Evolutionary conservation across 1,139 yeast genomes (phyloP), one percentile per base, ranked within the genome.

Genomic region (Lodderomyces pseudojiufengensis): DNA sequence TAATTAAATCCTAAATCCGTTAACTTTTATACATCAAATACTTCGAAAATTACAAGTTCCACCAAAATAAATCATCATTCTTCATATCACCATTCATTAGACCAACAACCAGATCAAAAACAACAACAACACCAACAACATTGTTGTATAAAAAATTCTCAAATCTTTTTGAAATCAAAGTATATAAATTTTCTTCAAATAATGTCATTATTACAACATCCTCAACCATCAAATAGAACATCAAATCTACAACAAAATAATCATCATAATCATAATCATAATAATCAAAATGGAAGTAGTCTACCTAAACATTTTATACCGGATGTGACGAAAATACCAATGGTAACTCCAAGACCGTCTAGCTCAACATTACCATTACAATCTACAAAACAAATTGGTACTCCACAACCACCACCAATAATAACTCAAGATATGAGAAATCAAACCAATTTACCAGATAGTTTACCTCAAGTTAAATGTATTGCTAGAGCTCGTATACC

Each of bases 401-500:
- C 46, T 7, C 48, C 48, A 24, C 39, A 38, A 25, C 32, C 41
- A 16, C 46, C 47, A 21, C 47, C 48, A 24, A 34, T 39, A 8
- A 37, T 43, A 22, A 32, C 46, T 8, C 44, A 46, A 32, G 47
- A 40, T 12, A 40, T 40, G 30, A 40, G 47, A 24, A 37, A 46
- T 27, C 36, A 38, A 10, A 33, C 44, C 20, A 64, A 64, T 13
- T 48, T 61, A 25, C 63, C 61, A 9, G 63, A 57, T 30, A 44
- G 32, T 3, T 52, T 62, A 42, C 97, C 97, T 2, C 47, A 55
- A 24, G 97, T 92, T n/a, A 73, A 73, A 51, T 92, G 98, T 59
- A 76, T 87, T 42, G 95, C 95, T 3, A 68, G 97, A 40, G 98
- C 97, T 2, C 67, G 96, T 42, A 87, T 88, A 43, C 96, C 96